phyloP scores from a whole-genome alignment of 2,329 filamentous ascomycete genomes.

The Tolypocladium ophioglossoides region DNA sequence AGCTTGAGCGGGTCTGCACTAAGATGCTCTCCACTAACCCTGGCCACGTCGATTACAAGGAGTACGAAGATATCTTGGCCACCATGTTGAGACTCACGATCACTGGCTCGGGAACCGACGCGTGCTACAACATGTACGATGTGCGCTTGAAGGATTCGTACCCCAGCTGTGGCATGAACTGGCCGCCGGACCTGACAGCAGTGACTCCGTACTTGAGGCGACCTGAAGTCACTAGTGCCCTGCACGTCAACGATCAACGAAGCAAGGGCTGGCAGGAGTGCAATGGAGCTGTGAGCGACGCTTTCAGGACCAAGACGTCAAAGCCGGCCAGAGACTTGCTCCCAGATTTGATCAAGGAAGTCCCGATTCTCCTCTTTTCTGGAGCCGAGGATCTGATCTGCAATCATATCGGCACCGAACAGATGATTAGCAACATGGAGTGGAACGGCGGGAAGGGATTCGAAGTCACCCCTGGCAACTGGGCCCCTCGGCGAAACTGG shows the following conservation, averaged over 20 bases:
- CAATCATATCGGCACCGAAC: constrained; percentile 91
- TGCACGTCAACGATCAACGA: constrained; percentile 76
- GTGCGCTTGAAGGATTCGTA: constrained; percentile 71
- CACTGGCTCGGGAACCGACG: constrained; percentile 37
- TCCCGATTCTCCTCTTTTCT: constrained; percentile 81
- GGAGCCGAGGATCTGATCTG: constrained; percentile 92
- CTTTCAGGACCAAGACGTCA: constrained; percentile 63
- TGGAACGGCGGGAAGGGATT: constrained; percentile 93
- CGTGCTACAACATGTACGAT: constrained; percentile 96
- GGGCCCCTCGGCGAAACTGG: constrained; percentile 90
- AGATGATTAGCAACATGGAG: constrained; percentile 77
- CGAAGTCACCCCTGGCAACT: constrained; percentile 74
- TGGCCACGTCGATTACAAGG: constrained; percentile 49
- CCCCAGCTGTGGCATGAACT: constrained; percentile 91
- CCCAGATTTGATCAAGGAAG: constrained; percentile 64
- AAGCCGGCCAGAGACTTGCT: constrained; percentile 63
- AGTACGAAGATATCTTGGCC: constrained; percentile 70
- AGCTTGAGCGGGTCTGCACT: constrained; percentile 58
- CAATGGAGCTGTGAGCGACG: constrained; percentile 61
- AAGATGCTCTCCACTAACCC: constrained; percentile 40
- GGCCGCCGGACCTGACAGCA: constrained; percentile 75
- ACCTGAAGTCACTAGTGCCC: constrained; percentile 64
- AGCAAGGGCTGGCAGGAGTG: constrained; percentile 88
- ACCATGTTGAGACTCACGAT: constrained; percentile 59
- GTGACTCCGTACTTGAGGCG: constrained; percentile 80